Evolutionary conservation across 1,284 basidiomycete species (phyloP), one percentile per base, ranked within the genome.

Genomic region (Clitocybe nebularis): DNA sequence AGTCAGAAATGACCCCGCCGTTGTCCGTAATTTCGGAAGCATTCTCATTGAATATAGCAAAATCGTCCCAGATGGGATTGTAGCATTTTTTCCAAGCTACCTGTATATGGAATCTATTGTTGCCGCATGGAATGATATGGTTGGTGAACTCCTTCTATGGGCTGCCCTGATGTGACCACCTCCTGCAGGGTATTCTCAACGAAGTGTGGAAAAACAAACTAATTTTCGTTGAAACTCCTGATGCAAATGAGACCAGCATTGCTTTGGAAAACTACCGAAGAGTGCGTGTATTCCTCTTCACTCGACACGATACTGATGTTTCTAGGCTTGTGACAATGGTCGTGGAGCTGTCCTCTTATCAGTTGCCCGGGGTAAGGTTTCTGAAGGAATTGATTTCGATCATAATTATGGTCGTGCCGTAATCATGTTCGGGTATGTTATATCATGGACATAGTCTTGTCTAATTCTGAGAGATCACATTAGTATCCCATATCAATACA

Each of bases 61-160:
- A 63, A 93, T 92, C 42, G 93, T 99, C 0, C 96, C 96, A 4
- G 96, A 99, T 64, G 96, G 96, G n/a, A 90, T 99, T 48, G 96
- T 98, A 23, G 95, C 94, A 5, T 99, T 99, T 77, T 99, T 99
- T 68, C 96, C 96, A 11, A 94, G 90, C 61, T 99, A 99, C 68
- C 80, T 99, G 19, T 99, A 99, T 68, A 99, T 99, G 96, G 96
- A 99, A 68, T 94, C 91, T 24, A 99, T 99, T 51, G 96, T 99
- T 14, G 93, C 93, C 2, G 96, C 96, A 9, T 99, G 96, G 96
- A 97, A 98, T 63, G 96, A 99, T 63, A 99, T 99, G 96, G 93
- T 92, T 57, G 50, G 82, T 56, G 32, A 33, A 35, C 19, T 26
- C 8, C 36, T 28, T 17, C 34, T 36, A 35, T 39, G 8, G 14